A percentile compares a stretch with the other conserved stretches of the same genome.
phyloP scores from a whole-genome alignment of 768 basidiomycete genomes.

The Suillus placidus region DNA sequence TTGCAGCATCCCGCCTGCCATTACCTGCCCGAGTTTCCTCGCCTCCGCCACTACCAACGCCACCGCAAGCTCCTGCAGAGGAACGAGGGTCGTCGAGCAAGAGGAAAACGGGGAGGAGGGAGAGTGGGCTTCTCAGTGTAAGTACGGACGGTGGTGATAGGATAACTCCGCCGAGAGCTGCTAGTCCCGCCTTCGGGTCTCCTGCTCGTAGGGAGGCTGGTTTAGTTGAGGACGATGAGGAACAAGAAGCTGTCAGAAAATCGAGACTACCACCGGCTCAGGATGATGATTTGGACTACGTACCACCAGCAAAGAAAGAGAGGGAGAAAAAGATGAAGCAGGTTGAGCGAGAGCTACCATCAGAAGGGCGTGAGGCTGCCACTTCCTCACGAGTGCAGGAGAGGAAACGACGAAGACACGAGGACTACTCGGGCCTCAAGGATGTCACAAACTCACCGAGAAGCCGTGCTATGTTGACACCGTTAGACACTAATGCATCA shows the following conservation, averaged over 20 bases:
- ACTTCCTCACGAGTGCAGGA: constrained; percentile 38
- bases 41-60: constrained; percentile 39
- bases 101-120: constrained; percentile 35
- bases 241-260: constrained; percentile 40
- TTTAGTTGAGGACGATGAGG: constrained; percentile 59
- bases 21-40: constrained; percentile 47
- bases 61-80: constrained; percentile 38
- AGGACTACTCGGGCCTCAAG: constrained; percentile 48
- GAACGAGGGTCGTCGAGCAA: constrained; percentile 35
- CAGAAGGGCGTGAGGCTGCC: constrained; percentile 28
- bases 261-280: constrained; percentile 13
- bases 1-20: constrained; percentile 51
- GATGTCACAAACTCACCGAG: constrained; percentile 65
- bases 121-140: constrained; percentile 59
- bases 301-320: constrained; percentile 44
- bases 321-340: constrained; percentile 36
- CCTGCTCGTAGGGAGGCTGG: constrained; percentile 58
- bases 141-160: constrained; percentile 37
- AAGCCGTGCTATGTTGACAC: constrained; percentile 37
- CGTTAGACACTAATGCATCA: constrained; percentile 38
- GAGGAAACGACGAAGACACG: constrained; percentile 41
- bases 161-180: constrained; percentile 52
- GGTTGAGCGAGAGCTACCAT: constrained; percentile 21
- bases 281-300: constrained; percentile 25
- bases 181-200: constrained; percentile 71